Base-by-base conservation (phyloP, 345 rosid genomes). In the Salix dunnii region DNA sequence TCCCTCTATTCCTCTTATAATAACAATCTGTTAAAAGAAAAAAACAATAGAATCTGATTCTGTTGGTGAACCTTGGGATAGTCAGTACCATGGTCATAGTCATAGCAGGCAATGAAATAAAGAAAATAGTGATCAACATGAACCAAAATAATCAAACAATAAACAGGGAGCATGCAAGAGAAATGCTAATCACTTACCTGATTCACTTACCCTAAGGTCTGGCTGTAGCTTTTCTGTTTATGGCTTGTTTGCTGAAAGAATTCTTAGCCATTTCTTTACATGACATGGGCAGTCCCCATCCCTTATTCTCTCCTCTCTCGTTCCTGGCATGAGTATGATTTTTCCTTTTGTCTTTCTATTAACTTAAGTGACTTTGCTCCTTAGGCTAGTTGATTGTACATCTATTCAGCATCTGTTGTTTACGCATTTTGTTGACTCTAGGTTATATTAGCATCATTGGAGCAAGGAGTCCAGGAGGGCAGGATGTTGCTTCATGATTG, bases 401-500 rank as follows among this genome's bases (percentile, higher is more conserved):
- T 25, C 23, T 62, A 7, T 25, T 46, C 58, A 40, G 33, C 60
- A 51, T 79, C 51, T 27, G 4, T 63, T 68, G 16, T 58, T 68
- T 48, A 40, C 75, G 25, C 51, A 2, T 55, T 42, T 60, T 77
- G 31, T 63, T 25, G 48, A 72, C 38, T 73, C 55, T 49, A 93
- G 97, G 97, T 93, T 65, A 93, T 93, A 87, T 83, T 87, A 83
- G 96, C 93, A 69, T 93, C 98, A 72, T 77, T 96, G 81, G 98
- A 90, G 76, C 88, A 93, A 82, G 97, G 99, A 83, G 92, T 96
- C 76, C 87, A 97, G 82, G 98, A 93, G 86, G 98, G 97, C 36
- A 91, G 99, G 81, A 88, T 88, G 76, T 83, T 96, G 80, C 95
- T 93, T 79, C 94, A 90, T 76, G 99, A 96, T 87, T 96, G 99